These are phyloP conservation scores for Pyrenochaeta sp. DNA, from an alignment of 2,329 filamentous ascomycete genomes.

Conservation along the genomic window DNA sequence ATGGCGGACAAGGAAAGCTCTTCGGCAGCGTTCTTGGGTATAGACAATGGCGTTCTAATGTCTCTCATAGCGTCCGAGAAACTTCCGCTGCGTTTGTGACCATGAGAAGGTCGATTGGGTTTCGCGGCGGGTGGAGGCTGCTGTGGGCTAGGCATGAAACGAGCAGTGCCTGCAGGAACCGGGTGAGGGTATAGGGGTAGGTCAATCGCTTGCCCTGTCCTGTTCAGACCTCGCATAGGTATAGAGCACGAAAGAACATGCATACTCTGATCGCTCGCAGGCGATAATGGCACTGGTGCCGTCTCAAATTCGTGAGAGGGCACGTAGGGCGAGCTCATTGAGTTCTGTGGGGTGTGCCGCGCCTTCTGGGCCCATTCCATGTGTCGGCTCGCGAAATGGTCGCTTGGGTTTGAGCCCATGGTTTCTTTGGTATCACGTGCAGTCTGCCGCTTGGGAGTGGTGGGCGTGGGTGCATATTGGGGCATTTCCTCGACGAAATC, in stretches of 20 bases:
- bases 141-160: slow-evolving; percentile 42
- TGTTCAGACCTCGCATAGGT: slow-evolving; percentile 55
- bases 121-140: slow-evolving; percentile 36
- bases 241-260: slow-evolving; percentile 69
- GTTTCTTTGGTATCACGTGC: slow-evolving; percentile 44
- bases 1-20: slow-evolving; percentile 63
- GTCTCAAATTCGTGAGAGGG: slow-evolving; percentile 43
- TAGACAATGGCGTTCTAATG: slow-evolving; percentile 63
- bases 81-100: slow-evolving; percentile 86
- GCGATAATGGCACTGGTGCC: slow-evolving; percentile 51
- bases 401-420: slow-evolving; percentile 46
- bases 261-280: slow-evolving; percentile 61
- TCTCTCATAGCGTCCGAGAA: slow-evolving; percentile 85
- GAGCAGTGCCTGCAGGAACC: slow-evolving; percentile 38
- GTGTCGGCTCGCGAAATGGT: slow-evolving; percentile 48
- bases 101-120: slow-evolving; percentile 42
- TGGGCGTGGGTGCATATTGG: slow-evolving; percentile 19
- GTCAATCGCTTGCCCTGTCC: slow-evolving; percentile 49
- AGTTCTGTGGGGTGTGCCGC: slow-evolving; percentile 50
- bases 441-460: slow-evolving; percentile 34
- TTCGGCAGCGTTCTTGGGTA: slow-evolving; percentile 54
- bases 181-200: slow-evolving; percentile 50
- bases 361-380: slow-evolving; percentile 50
- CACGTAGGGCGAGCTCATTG: slow-evolving; percentile 45
- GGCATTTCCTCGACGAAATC: slow-evolving; percentile 32